Evolutionary conservation across 805 yeast species (phyloP).

Genomic region (Lipomyces orientalis): DNA sequence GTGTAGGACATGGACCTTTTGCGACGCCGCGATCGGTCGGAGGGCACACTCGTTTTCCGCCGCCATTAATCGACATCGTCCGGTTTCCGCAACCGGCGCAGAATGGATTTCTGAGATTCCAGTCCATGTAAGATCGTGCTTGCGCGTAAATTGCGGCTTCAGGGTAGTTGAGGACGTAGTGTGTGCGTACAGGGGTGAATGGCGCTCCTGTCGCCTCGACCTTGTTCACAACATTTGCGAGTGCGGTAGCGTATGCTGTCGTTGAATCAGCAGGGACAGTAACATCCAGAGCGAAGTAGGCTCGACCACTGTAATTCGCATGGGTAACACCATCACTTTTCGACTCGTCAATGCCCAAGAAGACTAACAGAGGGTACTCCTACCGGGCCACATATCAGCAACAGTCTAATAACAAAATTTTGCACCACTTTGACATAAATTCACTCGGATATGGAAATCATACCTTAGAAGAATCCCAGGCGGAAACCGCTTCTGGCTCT

Average conservation of each 20-base stretch:
- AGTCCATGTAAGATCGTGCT: constrained; percentile 82
- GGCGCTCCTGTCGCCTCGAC: constrained; percentile 26
- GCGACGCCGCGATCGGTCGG: constrained; percentile 42
- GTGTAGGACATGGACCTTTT: constrained; percentile 46
- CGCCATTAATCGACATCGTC: constrained; percentile 51
- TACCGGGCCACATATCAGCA: not conserved
- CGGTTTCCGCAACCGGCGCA: constrained; percentile 85
- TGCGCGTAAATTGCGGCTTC: constrained; percentile 79
- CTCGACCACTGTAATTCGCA: constrained; percentile 45
- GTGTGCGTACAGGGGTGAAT: constrained; percentile 21
- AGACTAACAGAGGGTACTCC: constrained; percentile 45
- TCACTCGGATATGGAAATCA: constrained; percentile 27
- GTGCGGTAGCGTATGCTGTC: constrained; percentile 1
- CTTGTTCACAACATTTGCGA: constrained; percentile 16
- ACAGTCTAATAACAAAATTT: not conserved
- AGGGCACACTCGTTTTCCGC: constrained; percentile 49
- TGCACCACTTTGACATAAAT: not conserved
- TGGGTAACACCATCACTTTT: constrained; percentile 34
- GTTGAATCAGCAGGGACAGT: constrained; percentile 30
- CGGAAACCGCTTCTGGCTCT: constrained; percentile 42
- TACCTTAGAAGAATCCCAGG: constrained; percentile 48
- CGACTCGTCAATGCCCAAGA: constrained; percentile 55
- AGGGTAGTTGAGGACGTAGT: constrained; percentile 24
- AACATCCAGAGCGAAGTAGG: constrained; percentile 50
- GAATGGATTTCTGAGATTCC: constrained; percentile 59